Evolutionary conservation across 2,329 filamentous ascomycete genomes (phyloP), one percentile per base, ranked within the genome.

Genomic region (Epicoccum nigrum): DNA sequence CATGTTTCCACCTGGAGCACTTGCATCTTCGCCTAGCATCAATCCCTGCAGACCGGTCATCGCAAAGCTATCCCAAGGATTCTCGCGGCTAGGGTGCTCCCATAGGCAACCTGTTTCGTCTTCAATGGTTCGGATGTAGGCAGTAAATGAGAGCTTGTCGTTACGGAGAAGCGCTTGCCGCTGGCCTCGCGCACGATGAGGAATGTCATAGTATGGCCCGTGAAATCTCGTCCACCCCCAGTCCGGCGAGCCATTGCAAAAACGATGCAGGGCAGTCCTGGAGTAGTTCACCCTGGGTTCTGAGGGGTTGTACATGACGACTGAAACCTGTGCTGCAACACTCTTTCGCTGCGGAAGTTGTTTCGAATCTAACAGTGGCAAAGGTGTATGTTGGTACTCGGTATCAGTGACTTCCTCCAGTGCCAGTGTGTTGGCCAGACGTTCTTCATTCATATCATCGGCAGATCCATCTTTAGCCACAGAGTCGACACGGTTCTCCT

Each of bases 171-270:
- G 73, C 8, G 84, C 79, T 62, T 83, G 79, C 27, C 83, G 79
- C 62, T 86, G 81, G 25, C 78, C 77, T 45, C 79, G 81, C 51
- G 80, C 77, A n/a, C 84, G 81, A 27, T 75, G 69, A 42, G 83
- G 78, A 41, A 86, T 83, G 35, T 85, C 77, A 53, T 82, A 80
- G 71, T 81, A 82, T 4, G 82, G 81, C 5, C 79, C 80, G 59
- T 82, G 79, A 64, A 85, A 86, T 51, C 83, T 80, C 27, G 82
- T 83, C 83, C 83, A 86, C 2, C 84, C 84, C 79, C 83, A 86
- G 59, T 87, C 84, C 11, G 83, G 70, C 33, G 81, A 83, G 43
- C 80, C 75, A 25, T 77, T 76, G 59, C 81, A 81, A 69, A 85
- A 87, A 47, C 84, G 82, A 65, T 86, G 83, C 38, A 79, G 76